Percentiles rank a stretch among this genome's conserved stretches.
phyloP scores from a whole-genome alignment of 805 yeast species.

The Candida peoriensis region DNA sequence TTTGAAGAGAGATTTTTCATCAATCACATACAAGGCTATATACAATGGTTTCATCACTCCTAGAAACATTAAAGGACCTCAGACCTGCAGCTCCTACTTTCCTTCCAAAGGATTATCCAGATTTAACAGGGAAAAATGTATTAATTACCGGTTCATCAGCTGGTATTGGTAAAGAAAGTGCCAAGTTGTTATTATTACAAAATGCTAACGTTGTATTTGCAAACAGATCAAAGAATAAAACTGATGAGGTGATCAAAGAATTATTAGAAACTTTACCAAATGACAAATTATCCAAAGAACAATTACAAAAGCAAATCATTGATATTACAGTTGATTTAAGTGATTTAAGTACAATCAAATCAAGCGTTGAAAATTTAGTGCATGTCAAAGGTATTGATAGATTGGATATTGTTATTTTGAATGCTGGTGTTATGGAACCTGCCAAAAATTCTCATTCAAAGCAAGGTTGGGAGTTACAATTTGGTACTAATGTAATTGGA shows the following conservation, averaged over 20 bases:
- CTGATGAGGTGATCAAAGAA: slow-evolving; percentile 24
- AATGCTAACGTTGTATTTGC: slow-evolving; percentile 33
- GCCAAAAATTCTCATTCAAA: slow-evolving; percentile 31
- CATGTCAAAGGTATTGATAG: slow-evolving; percentile 17
- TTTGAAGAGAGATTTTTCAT: not conserved
- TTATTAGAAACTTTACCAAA: no score
- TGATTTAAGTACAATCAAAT: slow-evolving; percentile 38
- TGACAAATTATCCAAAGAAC: no score
- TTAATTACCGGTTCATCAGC: slow-evolving; percentile 30
- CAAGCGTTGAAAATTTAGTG: slow-evolving; percentile 31
- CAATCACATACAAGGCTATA: not conserved
- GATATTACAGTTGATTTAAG: slow-evolving; percentile 29
- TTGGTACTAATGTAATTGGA: slow-evolving; percentile 44
- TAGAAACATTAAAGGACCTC: no score
- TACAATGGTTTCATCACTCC: no score
- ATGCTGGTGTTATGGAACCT: slow-evolving; percentile 41
- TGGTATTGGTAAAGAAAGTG: slow-evolving; percentile 31
- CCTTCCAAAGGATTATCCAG: slow-evolving; percentile 27
- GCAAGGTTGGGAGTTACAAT: slow-evolving; percentile 42
- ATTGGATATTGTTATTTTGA: slow-evolving; percentile 35
- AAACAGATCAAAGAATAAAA: slow-evolving; percentile 31
- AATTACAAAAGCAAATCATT: slow-evolving; percentile 19
- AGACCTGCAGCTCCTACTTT: slow-evolving; percentile 21
- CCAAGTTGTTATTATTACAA: slow-evolving; percentile 26
- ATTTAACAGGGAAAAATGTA: slow-evolving; percentile 20